A percentile compares a stretch with the other conserved stretches of the same genome.
These are phyloP conservation scores for Ustilago curta DNA, from an alignment of 1,284 basidiomycete genomes.

Conservation along the genomic window DNA sequence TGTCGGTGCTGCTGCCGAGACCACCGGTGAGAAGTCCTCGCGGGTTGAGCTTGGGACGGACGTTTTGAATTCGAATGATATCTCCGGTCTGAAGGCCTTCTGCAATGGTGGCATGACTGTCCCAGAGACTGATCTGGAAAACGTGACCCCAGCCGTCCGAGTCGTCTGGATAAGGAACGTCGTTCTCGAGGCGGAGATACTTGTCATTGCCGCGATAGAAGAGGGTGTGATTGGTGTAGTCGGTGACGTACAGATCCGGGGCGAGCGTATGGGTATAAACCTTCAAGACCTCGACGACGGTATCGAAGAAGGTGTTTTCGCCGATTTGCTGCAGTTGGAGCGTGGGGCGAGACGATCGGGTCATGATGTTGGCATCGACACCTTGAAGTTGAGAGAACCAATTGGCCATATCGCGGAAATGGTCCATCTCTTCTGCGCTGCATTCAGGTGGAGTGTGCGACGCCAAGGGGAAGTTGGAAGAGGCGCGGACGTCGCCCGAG, in stretches of 20 bases:
- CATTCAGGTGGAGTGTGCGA: slow-evolving; percentile 34
- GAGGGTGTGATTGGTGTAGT: slow-evolving; percentile 55
- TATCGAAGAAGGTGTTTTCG: slow-evolving; percentile 55
- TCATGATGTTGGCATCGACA: slow-evolving; percentile 32
- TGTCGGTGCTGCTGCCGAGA: slow-evolving; percentile 49
- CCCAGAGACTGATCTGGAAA: slow-evolving; percentile 60
- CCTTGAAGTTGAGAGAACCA: slow-evolving; percentile 41
- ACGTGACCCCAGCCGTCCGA: slow-evolving; percentile 52
- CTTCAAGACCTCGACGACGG: slow-evolving; percentile 57
- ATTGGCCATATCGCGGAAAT: slow-evolving; percentile 45
- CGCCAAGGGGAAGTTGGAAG: slow-evolving; percentile 34
- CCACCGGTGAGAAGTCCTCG: slow-evolving; percentile 52
- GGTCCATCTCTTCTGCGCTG: slow-evolving; percentile 46
- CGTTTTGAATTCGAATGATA: slow-evolving; percentile 57
- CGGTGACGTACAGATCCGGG: slow-evolving; percentile 62
- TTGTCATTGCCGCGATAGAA: slow-evolving; percentile 56
- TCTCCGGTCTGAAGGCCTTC: slow-evolving; percentile 51
- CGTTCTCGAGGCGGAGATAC: slow-evolving; percentile 26
- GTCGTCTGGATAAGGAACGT: slow-evolving; percentile 39
- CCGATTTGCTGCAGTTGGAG: slow-evolving; percentile 37
- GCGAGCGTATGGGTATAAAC: slow-evolving; percentile 50
- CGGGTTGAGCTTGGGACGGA: slow-evolving; percentile 49
- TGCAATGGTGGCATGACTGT: slow-evolving; percentile 51
- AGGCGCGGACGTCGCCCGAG: slow-evolving; percentile 41
- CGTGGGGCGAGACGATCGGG: slow-evolving; percentile 28